Base-by-base conservation (phyloP, 2,329 filamentous ascomycete genomes). In the Aspergillus persii region DNA sequence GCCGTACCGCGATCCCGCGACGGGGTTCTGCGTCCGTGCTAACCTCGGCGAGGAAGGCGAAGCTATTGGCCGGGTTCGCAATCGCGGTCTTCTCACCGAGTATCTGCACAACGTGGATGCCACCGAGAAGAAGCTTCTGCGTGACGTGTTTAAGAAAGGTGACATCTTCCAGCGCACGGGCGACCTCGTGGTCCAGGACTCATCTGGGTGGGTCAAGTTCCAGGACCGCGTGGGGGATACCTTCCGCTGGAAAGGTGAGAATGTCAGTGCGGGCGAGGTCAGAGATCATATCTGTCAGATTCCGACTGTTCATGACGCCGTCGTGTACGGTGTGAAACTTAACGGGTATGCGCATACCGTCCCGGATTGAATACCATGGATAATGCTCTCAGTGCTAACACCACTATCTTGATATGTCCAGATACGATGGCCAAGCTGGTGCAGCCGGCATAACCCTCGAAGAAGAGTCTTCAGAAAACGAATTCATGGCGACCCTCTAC, bases 401-500 rank as follows among this genome's bases (percentile, higher is more conserved):
- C 18, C 18, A 23, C 18, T 23, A 4, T 44, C 15, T 23, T 36
- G 15, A 30, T 5, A 1, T n/a, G 44, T 57, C 3, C 50, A 79
- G 77, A 23, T 81, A 81, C 61, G 79, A 81, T 60, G 80, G 80
- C 4, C 77, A 81, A 71, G 79, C 78, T 33, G 80, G 80, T 48
- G 79, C 77, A 23, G 78, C 79, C 47, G 77, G 75, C 4, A 76
- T 82, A 30, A 80, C 78, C 0, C 70, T 82, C 1, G 70, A 76
- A 33, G 69, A 75, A 3, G 57, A 65, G 5, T 70, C 69, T 0
- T 54, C 68, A 9, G 72, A 79, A 61, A 59, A 57, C 9, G 62
- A 65, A 5, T 76, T 81, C 50, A 79, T 80, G 63, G 61, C 58
- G 0, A 67, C 66, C 2, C 68, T 82, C 2, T 76, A 78, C 58